Evolutionary conservation across 2,329 filamentous ascomycete species (phyloP).

Genomic region (Pseudophaeomoniella oleicola): DNA sequence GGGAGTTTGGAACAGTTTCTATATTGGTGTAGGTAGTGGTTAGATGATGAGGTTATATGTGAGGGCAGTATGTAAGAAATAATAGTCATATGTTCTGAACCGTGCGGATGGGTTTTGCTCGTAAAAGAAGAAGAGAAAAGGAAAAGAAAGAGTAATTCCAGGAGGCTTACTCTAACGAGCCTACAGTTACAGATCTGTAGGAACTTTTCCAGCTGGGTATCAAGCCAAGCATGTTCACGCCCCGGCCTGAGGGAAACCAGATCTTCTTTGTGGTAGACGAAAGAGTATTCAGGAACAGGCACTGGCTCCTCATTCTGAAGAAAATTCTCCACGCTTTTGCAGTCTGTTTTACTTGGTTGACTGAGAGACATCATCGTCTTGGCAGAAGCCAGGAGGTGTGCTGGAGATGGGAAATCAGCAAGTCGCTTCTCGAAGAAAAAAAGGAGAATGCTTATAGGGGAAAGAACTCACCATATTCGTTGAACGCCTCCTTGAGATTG

Average conservation of each 20-base stretch:
- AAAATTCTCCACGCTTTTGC: slow-evolving; percentile 17
- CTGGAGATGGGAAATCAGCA: no score
- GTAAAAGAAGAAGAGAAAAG: no score
- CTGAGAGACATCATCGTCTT: slow-evolving; percentile 14
- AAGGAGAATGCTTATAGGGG: no score
- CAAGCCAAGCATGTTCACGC: slow-evolving; percentile 25
- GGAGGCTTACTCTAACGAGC: no score
- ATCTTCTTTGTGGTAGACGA: slow-evolving; percentile 24
- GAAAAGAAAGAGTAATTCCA: no score
- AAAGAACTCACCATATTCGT: slow-evolving; percentile 1
- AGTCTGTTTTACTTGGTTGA: slow-evolving; percentile 17
- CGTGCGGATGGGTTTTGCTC: no score
- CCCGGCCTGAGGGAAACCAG: slow-evolving; percentile 23
- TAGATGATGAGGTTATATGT: no score
- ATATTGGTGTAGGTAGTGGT: no score
- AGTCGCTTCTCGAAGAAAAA: no score
- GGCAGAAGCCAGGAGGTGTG: slow-evolving; percentile 8
- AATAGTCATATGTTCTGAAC: no score
- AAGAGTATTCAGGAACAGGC: slow-evolving; percentile 13
- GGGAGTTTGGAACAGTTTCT: no score
- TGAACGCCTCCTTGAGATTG: neutral
- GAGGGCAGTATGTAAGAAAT: no score
- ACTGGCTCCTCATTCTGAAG: slow-evolving; percentile 12
- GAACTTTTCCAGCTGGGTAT: slow-evolving; percentile 17
- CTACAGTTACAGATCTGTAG: slow-evolving; percentile 4